Percentiles rank a stretch among this genome's conserved stretches.
Conservation (phyloP, 768 basidiomycete species). For the Hebeloma cylindrosporum region DNA sequence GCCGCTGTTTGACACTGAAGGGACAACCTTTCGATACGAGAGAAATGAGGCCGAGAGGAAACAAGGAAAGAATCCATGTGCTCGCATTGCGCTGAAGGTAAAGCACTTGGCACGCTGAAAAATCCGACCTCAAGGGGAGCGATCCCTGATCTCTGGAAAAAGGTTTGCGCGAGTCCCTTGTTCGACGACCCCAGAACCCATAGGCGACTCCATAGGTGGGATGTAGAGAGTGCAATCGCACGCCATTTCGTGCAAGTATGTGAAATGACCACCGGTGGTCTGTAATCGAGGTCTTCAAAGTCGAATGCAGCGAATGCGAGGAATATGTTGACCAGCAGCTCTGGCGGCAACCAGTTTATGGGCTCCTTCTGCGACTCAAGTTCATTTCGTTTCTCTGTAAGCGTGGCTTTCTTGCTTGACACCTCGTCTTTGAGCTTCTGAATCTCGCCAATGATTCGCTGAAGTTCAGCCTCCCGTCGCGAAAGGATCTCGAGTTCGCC, state of each 20-base stretch:
- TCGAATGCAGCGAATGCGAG: conserved; percentile 24
- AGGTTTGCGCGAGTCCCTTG: conserved; percentile 17
- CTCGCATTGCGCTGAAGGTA: conserved; percentile 15
- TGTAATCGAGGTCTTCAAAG: conserved; percentile 25
- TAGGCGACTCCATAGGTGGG: conserved; percentile 44
- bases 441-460: conserved; percentile 42
- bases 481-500: conserved; percentile 37
- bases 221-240: conserved; percentile 38
- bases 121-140: conserved; percentile 37
- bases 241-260: conserved; percentile 56
- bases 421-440: conserved; percentile 35
- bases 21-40: conserved; percentile 27
- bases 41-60: conserved; percentile 20
- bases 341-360: conserved; percentile 51
- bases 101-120: conserved; percentile 19
- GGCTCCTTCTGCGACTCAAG: conserved; percentile 45
- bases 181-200: conserved; percentile 18
- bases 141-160: conserved; percentile 35
- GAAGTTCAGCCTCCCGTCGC: conserved; percentile 39
- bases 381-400: conserved; percentile 23
- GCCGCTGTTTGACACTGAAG: conserved; percentile 18
- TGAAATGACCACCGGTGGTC: conserved; percentile 40
- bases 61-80: conserved; percentile 25
- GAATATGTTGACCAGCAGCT: conserved; percentile 48
- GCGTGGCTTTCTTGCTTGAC: conserved; percentile 33